Base-by-base conservation (phyloP, 1,139 yeast species). In the Debaryomyces fabryi region DNA sequence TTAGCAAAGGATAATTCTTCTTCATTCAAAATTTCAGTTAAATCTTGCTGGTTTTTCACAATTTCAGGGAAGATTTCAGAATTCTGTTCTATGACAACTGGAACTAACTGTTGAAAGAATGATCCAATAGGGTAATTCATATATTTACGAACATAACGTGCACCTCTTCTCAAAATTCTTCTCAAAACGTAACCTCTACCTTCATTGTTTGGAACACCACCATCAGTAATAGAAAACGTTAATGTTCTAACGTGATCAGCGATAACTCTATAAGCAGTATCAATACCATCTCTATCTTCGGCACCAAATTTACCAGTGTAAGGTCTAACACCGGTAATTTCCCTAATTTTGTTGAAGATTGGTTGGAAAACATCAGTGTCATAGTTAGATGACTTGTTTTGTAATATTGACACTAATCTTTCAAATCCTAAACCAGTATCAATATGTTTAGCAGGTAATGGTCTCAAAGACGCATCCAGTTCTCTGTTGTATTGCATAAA, bases 341-440 rank as follows among this genome's bases (percentile, higher is more conserved):
- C 96, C 71, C 90, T 89, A 60, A 93, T 93, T 64, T 81, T 84
- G 37, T 75, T 79, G 64, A 93, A 93, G 54, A 93, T 74, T 47
- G 99, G 99, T 54, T 82, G 78, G 76, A 93, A 93, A 39, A 93
- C 97, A 68, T 93, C 99, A 40, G 99, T 95, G 69, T 93, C 99
- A 69, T 93, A 93, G 74, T 93, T 93, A 47, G 97, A 91, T 57
- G 80, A 74, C 63, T 88, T 92, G 71, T 90, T 84, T 73, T 95
- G 99, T 64, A 93, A 81, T 50, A 93, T 85, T 5, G 97, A 90
- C 23, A 93, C 99, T 64, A 93, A 81, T 72, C 99, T 85, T 76
- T 93, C 99, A 63, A 92, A 93, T 43, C 99, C 99, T 91, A 93
- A 81, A 72, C 99, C 99, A 27, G 99, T 93, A 67, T 93, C 99